Evolutionary conservation across 2,329 filamentous ascomycete genomes (phyloP).

Genomic region (Talaromyces sp.): DNA sequence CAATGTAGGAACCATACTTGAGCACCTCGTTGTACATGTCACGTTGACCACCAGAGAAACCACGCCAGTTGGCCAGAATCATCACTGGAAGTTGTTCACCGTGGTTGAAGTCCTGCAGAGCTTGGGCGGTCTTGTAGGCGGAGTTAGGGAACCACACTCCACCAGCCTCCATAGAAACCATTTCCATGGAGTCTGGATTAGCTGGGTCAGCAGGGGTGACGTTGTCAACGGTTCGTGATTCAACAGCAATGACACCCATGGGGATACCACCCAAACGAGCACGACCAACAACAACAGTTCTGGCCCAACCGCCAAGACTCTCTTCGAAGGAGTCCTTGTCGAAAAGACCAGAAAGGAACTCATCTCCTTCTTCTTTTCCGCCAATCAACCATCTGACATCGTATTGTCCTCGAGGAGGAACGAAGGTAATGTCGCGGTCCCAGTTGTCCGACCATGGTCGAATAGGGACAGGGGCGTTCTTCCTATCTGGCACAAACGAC

Average conservation of each 20-base stretch:
- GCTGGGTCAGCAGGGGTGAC: slow-evolving; percentile 93
- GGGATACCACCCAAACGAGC: slow-evolving; percentile 95
- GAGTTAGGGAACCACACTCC: slow-evolving; percentile 99
- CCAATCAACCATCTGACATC: slow-evolving; percentile 92
- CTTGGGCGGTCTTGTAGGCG: slow-evolving; percentile 98
- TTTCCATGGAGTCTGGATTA: slow-evolving; percentile 97
- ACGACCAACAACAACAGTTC: slow-evolving; percentile 92
- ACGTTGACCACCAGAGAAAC: slow-evolving; percentile 98
- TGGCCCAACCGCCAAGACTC: slow-evolving; percentile 92
- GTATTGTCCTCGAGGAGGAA: slow-evolving; percentile 75
- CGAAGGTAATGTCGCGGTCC: slow-evolving; percentile 87
- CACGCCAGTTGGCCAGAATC: slow-evolving; percentile 99
- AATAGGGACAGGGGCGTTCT: slow-evolving; percentile 87
- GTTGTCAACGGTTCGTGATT: slow-evolving; percentile 94
- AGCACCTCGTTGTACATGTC: slow-evolving; percentile 99
- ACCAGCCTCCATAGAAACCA: slow-evolving; percentile 88
- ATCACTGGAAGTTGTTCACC: slow-evolving; percentile 97
- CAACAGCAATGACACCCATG: slow-evolving; percentile 95
- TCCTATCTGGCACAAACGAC: slow-evolving; percentile 94
- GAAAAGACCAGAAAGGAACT: slow-evolving; percentile 86
- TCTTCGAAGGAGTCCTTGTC: slow-evolving; percentile 97
- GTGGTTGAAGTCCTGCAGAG: slow-evolving; percentile 98
- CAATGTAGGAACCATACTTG: slow-evolving; percentile 99
- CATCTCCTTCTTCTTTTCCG: slow-evolving; percentile 76
- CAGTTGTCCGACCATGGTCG: slow-evolving; percentile 77